Evolutionary conservation across 345 rosid genomes (phyloP), one percentile per base, ranked within the genome.

Genomic region (Syzygium jambos): DNA sequence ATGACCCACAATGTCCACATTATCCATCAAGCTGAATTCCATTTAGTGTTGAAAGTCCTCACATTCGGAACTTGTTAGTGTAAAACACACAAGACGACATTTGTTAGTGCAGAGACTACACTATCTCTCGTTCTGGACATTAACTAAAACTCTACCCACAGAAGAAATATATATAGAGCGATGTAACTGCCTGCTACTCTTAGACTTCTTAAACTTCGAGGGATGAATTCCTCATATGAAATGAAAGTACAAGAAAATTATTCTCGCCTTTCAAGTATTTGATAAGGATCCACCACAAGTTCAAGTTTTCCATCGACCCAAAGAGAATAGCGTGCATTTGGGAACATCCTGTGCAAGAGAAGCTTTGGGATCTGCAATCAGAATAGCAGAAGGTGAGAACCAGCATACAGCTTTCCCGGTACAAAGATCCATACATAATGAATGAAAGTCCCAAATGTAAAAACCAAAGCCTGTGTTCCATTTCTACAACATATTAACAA

Each of bases 231-330:
- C 49, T 10, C 80, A 46, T 56, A 49, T 86, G 54, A 84, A 89
- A 41, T 16, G 14, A 59, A 78, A 85, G 55, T 14, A 88, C 41
- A 56, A 85, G 78, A 59, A 43, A 84, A 14, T 14, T 84, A 54
- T 52, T 88, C 82, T 73, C 90, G 95, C 99, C 99, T 98, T 90
- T 98, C 99, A 87, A 98, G 96, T 91, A 98, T 96, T 91, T 96
- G 99, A 92, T 95, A 93, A 52, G 99, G 99, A 93, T 98, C 99
- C 12, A 92, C 96, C 4, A 96, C 94, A 87, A 98, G 98, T 93
- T 98, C 98, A 88, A 96, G 98, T 89, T 98, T 98, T 88, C 99
- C 99, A 89, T 98, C 99, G 87, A 98, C 93, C 99, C 99, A 98
- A 78, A 98, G 52, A 82, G 99, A 98, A 91, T 91, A 96, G 85